phyloP scores from a whole-genome alignment of 108 stramenopile species.

The Ochromonas danica region DNA sequence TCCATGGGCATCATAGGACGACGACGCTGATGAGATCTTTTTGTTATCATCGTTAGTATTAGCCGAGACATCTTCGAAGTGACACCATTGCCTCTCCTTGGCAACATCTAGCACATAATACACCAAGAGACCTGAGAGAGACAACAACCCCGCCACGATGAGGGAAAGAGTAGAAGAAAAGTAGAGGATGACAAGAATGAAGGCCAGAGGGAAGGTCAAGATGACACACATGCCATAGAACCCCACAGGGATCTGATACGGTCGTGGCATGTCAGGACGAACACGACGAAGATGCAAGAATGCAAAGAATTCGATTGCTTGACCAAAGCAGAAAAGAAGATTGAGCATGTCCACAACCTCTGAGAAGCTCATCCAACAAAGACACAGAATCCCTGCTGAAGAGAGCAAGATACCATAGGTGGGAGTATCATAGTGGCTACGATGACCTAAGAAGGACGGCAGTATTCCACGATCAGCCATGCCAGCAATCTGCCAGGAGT shows the following conservation, averaged over 20 bases:
- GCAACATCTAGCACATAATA: not conserved
- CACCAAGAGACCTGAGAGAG: not conserved
- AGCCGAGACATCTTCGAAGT: slow-evolving; percentile 10
- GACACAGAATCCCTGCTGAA: slow-evolving; percentile 67
- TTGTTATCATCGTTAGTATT: too few relatives aligned
- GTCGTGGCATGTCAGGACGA: slow-evolving; percentile 44
- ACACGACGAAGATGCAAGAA: slow-evolving; percentile 80
- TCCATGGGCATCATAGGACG: too few relatives aligned
- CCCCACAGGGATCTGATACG: slow-evolving; percentile 39
- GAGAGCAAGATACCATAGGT: slow-evolving; percentile 76
- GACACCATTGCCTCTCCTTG: slow-evolving; percentile 3
- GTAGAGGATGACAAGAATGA: slow-evolving; percentile 13
- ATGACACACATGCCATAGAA: slow-evolving; percentile 24
- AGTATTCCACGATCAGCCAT: slow-evolving; percentile 84
- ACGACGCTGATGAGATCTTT: too few relatives aligned
- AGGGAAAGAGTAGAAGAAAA: not conserved
- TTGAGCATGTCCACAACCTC: slow-evolving; percentile 85
- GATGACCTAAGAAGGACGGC: slow-evolving; percentile 69
- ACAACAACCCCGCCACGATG: not conserved
- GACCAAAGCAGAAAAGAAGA: slow-evolving; percentile 70
- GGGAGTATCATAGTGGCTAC: slow-evolving; percentile 79
- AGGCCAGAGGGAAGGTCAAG: slow-evolving; percentile 6
- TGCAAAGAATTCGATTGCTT: slow-evolving; percentile 84
- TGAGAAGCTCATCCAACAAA: slow-evolving; percentile 68
- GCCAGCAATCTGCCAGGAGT: slow-evolving; percentile 85